A percentile compares a stretch with the other conserved stretches of the same genome.
These are phyloP conservation scores for Puccinia novopanici DNA, from an alignment of 1,284 basidiomycete genomes.

Conservation along the genomic window DNA sequence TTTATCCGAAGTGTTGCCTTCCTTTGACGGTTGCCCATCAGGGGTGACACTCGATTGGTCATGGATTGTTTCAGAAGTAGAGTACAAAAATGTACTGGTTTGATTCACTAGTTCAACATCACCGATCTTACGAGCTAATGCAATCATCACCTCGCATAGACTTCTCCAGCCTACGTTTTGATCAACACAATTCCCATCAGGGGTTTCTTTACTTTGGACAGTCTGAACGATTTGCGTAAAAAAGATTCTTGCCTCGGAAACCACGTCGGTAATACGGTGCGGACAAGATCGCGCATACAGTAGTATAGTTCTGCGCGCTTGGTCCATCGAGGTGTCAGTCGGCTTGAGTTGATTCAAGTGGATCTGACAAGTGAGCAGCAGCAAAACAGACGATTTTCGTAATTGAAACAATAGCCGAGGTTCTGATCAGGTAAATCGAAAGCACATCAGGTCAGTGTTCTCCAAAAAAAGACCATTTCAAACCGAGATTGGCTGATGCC, in stretches of 20 bases:
- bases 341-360: constrained; percentile 7
- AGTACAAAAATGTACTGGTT: constrained; percentile 32
- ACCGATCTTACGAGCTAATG: constrained; percentile 44
- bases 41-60: constrained; percentile 18
- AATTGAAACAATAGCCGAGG: constrained; percentile 35
- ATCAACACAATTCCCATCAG: constrained; percentile 9
- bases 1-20: constrained; percentile 7
- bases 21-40: constrained; percentile 10
- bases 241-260: constrained; percentile 28
- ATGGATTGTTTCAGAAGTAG: constrained; percentile 1
- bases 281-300: constrained; percentile 40
- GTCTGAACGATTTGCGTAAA: constrained; percentile 40
- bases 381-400: constrained; percentile 39
- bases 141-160: constrained; percentile 41
- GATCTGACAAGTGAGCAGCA: constrained; percentile 26
- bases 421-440: constrained; percentile 37
- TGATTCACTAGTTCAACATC: constrained; percentile 40
- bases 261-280: constrained; percentile 16
- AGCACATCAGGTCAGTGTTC: constrained; percentile 12
- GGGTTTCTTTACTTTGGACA: constrained; percentile 27
- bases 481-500: constrained; percentile 4
- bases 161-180: constrained; percentile 40
- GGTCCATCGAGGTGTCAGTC: constrained; percentile 32
- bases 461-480: constrained; percentile 7
- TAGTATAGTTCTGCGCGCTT: constrained; percentile 43